A percentile compares a stretch with the other conserved stretches of the same genome.
These are phyloP conservation scores for Schizosaccharomyces japonicus DNA, from an alignment of 805 yeast species.

Conservation along the genomic window DNA sequence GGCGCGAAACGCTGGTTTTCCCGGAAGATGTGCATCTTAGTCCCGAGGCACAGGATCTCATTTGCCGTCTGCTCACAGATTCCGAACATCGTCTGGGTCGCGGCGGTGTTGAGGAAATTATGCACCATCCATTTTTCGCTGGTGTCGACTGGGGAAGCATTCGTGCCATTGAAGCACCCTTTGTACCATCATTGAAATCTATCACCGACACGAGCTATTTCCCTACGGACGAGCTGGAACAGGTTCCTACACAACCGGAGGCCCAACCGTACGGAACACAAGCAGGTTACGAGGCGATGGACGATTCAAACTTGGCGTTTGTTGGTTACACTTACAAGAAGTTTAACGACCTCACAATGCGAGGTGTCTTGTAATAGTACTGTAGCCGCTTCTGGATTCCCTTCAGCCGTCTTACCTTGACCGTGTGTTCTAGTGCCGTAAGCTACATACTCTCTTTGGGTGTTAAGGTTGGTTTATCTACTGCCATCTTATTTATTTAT, in stretches of 20 bases:
- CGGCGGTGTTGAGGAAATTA: slow-evolving; percentile 81
- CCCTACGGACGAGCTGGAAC: slow-evolving; percentile 92
- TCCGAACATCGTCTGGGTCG: slow-evolving; percentile 67
- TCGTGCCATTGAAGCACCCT: slow-evolving; percentile 74
- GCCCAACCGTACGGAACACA: slow-evolving; percentile 10
- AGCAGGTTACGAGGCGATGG: slow-evolving; percentile 5
- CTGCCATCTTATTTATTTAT: too few species aligned
- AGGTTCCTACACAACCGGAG: slow-evolving; percentile 53
- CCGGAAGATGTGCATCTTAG: slow-evolving; percentile 83
- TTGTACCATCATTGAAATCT: slow-evolving; percentile 71
- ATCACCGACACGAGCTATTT: slow-evolving; percentile 91
- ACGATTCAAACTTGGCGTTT: slow-evolving; percentile 25
- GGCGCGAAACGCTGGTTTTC: slow-evolving; percentile 68
- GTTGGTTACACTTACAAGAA: slow-evolving; percentile 92
- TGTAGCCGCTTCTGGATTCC: too few species aligned
- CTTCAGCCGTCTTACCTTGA: too few species aligned
- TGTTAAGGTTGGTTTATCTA: too few species aligned
- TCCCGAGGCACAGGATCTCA: slow-evolving; percentile 71
- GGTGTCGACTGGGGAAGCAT: slow-evolving; percentile 92
- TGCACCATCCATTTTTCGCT: slow-evolving; percentile 72
- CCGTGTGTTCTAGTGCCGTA: too few species aligned
- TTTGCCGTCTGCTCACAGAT: slow-evolving; percentile 48
- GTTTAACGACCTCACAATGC: slow-evolving; percentile 59
- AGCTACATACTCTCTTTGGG: too few species aligned
- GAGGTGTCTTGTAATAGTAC: background rate